A percentile compares a stretch with the other conserved stretches of the same genome.
phyloP scores from a whole-genome alignment of 2,329 filamentous ascomycete genomes.

The Cercospora beticola region DNA sequence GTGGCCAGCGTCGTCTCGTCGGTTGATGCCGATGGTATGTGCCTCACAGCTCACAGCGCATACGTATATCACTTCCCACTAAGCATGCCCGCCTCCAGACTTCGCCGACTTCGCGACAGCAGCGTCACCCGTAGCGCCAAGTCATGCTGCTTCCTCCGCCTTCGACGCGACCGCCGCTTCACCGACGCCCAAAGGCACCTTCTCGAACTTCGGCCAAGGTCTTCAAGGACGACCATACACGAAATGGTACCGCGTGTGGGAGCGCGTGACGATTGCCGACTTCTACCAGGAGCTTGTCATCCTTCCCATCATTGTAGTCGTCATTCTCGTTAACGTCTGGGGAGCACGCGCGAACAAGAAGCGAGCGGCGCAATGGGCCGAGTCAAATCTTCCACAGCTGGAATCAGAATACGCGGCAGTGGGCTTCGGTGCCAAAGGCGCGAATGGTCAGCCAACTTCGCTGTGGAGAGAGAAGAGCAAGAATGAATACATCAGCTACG shows the following conservation, averaged over 20 bases:
- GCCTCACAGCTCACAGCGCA: neutral
- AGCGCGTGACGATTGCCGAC: conserved; percentile 78
- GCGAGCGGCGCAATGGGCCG: conserved; percentile 78
- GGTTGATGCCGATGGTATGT: conserved; percentile 23
- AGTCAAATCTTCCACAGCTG: conserved; percentile 69
- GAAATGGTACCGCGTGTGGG: conserved; percentile 95
- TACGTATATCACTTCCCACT: conserved; percentile 6
- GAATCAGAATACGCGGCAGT: conserved; percentile 82
- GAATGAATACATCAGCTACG: conserved; percentile 83
- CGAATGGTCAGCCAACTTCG: conserved; percentile 46
- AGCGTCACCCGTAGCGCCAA: conserved; percentile 61
- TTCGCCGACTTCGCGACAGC: conserved; percentile 90
- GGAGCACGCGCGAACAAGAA: conserved; percentile 76
- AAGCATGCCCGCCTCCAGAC: conserved; percentile 54
- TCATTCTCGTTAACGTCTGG: conserved; percentile 77
- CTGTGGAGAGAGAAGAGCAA: conserved; percentile 82
- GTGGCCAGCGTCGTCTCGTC: conserved; percentile 42
- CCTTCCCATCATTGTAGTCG: conserved; percentile 68
- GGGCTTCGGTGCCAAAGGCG: conserved; percentile 65
- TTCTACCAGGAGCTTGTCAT: conserved; percentile 87
- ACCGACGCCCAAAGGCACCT: conserved; percentile 24
- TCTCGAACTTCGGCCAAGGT: conserved; percentile 40
- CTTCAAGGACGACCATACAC: conserved; percentile 67
- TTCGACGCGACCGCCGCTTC: conserved; percentile 46
- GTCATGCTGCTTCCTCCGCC: conserved; percentile 52